Percentiles rank a stretch among this genome's conserved stretches.
phyloP scores from a whole-genome alignment of 2,329 filamentous ascomycete genomes.

The Penicillium capsulatum region DNA sequence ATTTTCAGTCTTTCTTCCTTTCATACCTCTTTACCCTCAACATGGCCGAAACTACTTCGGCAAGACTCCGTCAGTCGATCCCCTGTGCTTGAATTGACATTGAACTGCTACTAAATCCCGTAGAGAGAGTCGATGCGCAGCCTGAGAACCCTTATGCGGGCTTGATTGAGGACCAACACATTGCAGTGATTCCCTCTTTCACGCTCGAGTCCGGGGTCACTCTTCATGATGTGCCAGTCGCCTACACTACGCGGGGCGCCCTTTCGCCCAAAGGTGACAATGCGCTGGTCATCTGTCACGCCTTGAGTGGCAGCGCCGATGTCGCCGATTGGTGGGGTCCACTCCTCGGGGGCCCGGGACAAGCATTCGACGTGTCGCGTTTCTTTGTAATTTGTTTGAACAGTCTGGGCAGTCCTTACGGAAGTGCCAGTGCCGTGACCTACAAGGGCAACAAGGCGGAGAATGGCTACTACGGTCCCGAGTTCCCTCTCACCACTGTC shows the following conservation, averaged over 20 bases:
- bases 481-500: constrained; percentile 93
- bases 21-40: background rate
- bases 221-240: constrained; percentile 67
- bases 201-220: constrained; percentile 88
- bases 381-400: constrained; percentile 55
- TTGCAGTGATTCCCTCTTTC: constrained; percentile 82
- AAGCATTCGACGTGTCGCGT: constrained; percentile 51
- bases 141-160: constrained; percentile 86
- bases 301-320: constrained; percentile 53
- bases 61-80: constrained; percentile 38
- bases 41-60: constrained; percentile 25
- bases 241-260: constrained; percentile 60
- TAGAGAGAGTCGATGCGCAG: constrained; percentile 57
- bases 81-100: constrained; percentile 23
- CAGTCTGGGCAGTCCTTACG: constrained; percentile 54
- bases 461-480: constrained; percentile 80
- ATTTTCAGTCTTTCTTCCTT: constrained; percentile 5
- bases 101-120: constrained; percentile 51
- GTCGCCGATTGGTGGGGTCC: constrained; percentile 56
- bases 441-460: constrained; percentile 73
- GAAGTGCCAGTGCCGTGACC: constrained; percentile 59
- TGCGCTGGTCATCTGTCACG: constrained; percentile 59
- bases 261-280: constrained; percentile 57
- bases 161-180: constrained; percentile 82
- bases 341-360: constrained; percentile 50